A percentile compares a stretch with the other conserved stretches of the same genome.
Evolutionary conservation across 179 eudicot species (phyloP).

Genomic region (Pouteria campechiana): DNA sequence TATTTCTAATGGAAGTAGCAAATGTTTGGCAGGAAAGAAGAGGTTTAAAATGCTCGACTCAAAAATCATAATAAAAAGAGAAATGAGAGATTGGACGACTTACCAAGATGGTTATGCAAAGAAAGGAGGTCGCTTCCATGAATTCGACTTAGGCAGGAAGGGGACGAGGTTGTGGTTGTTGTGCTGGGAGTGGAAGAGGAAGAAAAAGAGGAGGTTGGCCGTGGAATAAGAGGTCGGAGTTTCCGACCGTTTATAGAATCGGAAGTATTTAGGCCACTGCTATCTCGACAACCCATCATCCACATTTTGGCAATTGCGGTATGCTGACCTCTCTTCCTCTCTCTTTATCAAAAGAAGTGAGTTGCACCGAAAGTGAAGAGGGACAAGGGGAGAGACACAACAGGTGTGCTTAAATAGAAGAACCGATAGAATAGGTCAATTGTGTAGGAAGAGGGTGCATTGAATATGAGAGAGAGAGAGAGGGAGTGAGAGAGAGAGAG

Average conservation of each 20-base stretch:
- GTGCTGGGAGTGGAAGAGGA: background rate
- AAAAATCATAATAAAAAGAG: background rate
- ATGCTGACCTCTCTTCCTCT: background rate
- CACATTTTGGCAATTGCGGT: conserved; percentile 19
- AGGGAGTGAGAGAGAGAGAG: conserved; percentile 20
- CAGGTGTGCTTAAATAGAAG: too few relatives aligned
- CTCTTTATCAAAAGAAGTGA: too few relatives aligned
- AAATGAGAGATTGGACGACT: background rate
- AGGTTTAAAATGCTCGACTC: too few relatives aligned
- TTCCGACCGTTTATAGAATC: conserved; percentile 26
- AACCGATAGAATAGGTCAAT: too few relatives aligned
- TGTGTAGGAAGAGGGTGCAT: too few relatives aligned
- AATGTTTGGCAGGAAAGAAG: too few relatives aligned
- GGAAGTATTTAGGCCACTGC: conserved; percentile 17
- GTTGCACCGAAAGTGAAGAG: too few relatives aligned
- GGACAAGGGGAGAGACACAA: too few relatives aligned
- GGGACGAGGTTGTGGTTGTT: conserved; percentile 1
- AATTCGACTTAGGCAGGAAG: conserved; percentile 6
- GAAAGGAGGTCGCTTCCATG: conserved; percentile 21
- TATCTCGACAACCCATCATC: conserved; percentile 42
- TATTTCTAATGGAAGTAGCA: too few relatives aligned
- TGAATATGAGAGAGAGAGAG: background rate
- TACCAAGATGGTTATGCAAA: conserved; percentile 27
- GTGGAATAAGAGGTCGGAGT: conserved; percentile 46
- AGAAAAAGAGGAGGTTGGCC: conserved; percentile 12